Base-by-base conservation (phyloP, 2,329 filamentous ascomycete species). In the Coniella lustricola region DNA sequence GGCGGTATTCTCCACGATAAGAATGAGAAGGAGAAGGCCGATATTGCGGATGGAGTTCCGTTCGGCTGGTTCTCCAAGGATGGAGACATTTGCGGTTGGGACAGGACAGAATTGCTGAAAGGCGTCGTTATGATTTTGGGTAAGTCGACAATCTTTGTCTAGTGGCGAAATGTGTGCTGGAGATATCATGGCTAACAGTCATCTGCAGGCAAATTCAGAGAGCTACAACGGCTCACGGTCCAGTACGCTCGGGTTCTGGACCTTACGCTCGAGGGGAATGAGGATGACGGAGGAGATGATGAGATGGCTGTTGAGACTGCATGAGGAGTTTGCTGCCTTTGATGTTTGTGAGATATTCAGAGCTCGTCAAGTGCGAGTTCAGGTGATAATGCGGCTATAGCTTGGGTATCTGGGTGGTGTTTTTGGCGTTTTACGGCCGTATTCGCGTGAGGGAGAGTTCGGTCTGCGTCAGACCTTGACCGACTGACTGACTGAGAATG, bases 41-140 rank as follows among this genome's bases (percentile, higher is more conserved):
- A 68, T 9, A 31, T 25, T 18, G 14, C 14, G 7, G 40, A 42
- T 17, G 70, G 73, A 40, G 64, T 66, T 31, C 74, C 68, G 12
- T 71, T 67, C 56, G 83, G 77, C 14, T 88, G 81, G 85, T 79
- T 76, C 58, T 78, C 80, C 56, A 75, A 75, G 43, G 81, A 79
- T 3, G 85, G 86, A 2, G 79, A 83, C 48, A 75, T 98, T 29
- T 95, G 91, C 61, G 93, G 93, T 21, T 97, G 90, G 91, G 83
- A 91, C 62, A 79, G 89, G 52, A 85, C 84, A 62, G 89, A 95
- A 55, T 70, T 98, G 52, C 68, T 98, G 51, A 94, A 87, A 71
- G 90, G 90, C 50, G 90, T 95, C 21, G 85, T 98, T 48, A 75
- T 96, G 68, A 90, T 95, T 64, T 77, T 98, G 37, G 93, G 93